Percentiles rank a stretch among this genome's conserved stretches.
Conservation (phyloP, 495 filamentous ascomycete genomes). For the Aspergillus saccharolyticus region DNA sequence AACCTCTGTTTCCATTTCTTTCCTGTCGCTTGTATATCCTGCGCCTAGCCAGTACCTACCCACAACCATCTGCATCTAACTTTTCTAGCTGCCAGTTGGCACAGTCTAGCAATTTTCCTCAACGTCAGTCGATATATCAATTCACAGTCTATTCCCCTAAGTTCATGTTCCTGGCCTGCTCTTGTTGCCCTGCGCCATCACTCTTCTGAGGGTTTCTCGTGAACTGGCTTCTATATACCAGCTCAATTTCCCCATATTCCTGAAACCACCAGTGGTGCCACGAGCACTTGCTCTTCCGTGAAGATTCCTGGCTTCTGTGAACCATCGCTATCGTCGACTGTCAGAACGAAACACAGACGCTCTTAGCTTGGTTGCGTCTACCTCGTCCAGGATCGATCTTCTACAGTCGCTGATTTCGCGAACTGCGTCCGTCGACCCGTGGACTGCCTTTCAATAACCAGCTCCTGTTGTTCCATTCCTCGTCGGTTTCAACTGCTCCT, state of each 20-base stretch:
- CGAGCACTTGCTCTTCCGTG: neutral
- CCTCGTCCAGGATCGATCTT: neutral
- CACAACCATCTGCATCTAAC: neutral
- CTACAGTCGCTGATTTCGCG: neutral
- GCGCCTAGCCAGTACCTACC: neutral
- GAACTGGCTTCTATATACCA: neutral
- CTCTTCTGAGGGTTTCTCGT: neutral
- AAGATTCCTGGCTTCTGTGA: neutral
- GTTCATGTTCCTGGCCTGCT: neutral
- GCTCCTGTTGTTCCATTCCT: neutral
- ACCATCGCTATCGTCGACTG: neutral
- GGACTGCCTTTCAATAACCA: neutral
- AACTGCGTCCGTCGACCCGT: neutral
- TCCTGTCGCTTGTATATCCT: neutral
- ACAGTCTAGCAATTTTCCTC: neutral
- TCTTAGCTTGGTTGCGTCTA: neutral
- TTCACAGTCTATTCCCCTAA: neutral
- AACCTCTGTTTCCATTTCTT: slow-evolving; percentile 3
- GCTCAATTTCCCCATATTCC: neutral
- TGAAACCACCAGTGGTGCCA: neutral
- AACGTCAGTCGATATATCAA: neutral
- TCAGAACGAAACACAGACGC: neutral
- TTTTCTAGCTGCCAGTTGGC: neutral
- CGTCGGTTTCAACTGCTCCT: neutral
- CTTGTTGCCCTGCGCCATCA: neutral